These are phyloP conservation scores for Raphanus hybrid DNA, from an alignment of 441 rosid species.

Conservation along the genomic window DNA sequence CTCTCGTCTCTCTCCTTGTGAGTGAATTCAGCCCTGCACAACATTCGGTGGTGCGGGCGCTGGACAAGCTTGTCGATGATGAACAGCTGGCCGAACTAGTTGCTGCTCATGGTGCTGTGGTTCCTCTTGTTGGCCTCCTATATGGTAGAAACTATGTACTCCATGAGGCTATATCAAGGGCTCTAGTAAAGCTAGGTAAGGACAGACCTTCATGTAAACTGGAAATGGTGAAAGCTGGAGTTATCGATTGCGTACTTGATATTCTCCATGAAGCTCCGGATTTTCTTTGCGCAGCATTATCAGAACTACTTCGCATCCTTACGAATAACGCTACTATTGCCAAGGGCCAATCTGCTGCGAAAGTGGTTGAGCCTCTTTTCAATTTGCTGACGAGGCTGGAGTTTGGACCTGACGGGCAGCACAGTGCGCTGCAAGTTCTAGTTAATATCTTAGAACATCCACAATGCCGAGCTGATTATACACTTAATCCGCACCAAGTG, in stretches of 20 bases:
- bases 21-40: constrained; percentile 91
- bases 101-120: constrained; percentile 98
- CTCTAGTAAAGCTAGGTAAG: constrained; percentile 97
- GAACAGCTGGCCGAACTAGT: constrained; percentile 99
- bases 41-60: constrained; percentile 93
- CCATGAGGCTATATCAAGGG: constrained; percentile 97
- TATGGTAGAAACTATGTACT: constrained; percentile 86
- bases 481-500: constrained; percentile 81
- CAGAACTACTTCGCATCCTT: constrained; percentile 93
- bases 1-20: constrained; percentile 95
- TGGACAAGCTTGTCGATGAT: constrained; percentile 97
- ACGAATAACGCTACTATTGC: constrained; percentile 98
- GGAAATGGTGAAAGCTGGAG: constrained; percentile 99
- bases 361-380: constrained; percentile 96
- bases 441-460: constrained; percentile 98
- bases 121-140: constrained; percentile 99
- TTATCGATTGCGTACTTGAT: constrained; percentile 89
- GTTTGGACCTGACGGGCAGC: constrained; percentile 96
- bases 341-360: constrained; percentile 92
- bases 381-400: constrained; percentile 74
- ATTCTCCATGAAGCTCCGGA: constrained; percentile 97
- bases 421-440: constrained; percentile 94
- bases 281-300: constrained; percentile 90
- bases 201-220: constrained; percentile 98
- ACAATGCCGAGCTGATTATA: constrained; percentile 89